Evolutionary conservation across 441 rosid species (phyloP), one percentile per base, ranked within the genome.

Genomic region (Jatropha multifida): DNA sequence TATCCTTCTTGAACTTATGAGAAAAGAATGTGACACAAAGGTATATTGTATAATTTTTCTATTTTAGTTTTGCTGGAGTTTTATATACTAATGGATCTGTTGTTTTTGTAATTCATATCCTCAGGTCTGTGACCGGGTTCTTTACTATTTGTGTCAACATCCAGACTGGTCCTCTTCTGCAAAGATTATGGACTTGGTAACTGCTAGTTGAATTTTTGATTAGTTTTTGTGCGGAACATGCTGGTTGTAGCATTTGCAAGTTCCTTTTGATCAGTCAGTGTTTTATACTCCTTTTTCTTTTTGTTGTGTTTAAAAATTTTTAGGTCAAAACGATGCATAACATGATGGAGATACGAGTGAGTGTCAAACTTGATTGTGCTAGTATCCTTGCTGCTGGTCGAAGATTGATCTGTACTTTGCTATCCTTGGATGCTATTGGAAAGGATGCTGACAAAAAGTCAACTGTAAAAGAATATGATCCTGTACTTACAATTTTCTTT

Each of bases 91-190:
- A 73, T 76, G 65, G 46, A 81, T 75, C 49, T 65, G 32, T 63
- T 69, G 42, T 78, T 64, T 72, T 72, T 68, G 78, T 67, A 81
- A 64, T 72, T 55, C 58, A 66, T 79, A 72, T 77, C 64, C 78
- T 81, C 84, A 96, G 99, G 96, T 94, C 65, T 63, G 77, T 74
- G 97, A 88, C 83, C 82, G 66, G 74, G 87, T 88, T 81, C 77
- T 96, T 81, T 78, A 79, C 75, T 76, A 82, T 78, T 85, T 96
- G 74, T 94, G 94, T 85, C 90, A 77, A 49, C 86, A 87, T 79
- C 86, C 89, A n/a, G 72, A 76, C 76, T 83, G 86, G 88, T 79
- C 91, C 76, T 88, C 92, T 79, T 78, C 84, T 73, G 72, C 82
- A 70, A 88, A 87, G 81, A 72, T 91, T 82, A 73, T 77, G 48